Base-by-base conservation (phyloP, 164 flowering plant genomes). In the Tetrastigma voinierianum region DNA sequence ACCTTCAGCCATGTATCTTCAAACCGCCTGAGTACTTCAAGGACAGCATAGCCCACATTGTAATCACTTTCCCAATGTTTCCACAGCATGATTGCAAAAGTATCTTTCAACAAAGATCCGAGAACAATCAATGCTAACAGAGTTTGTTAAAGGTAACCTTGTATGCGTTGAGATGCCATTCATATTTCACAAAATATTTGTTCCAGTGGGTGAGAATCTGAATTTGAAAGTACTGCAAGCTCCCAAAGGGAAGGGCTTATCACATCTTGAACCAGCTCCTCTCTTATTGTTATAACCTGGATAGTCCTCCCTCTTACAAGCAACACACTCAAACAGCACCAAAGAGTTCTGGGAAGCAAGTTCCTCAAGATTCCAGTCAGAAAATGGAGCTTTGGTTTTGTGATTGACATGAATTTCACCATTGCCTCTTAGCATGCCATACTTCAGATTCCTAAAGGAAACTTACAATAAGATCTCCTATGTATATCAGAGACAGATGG, bases 331-430 rank as follows among this genome's bases (percentile, higher is more conserved):
- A 40, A 66, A 61, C 62, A 79, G 62, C 11, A 2, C 9, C 63
- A 87, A 62, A 16, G 67, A 65, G 59, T 68, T 67, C 3, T 16
- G 6, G 1, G 23, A 46, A 55, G 84, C 90, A 24, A 84, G 81
- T 43, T 80, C 80, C 66, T 74, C 78, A 24, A 86, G 46, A 57
- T 80, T 73, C 93, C 93, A 88, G 13, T 24, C 1, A 55, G 55
- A 46, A 65, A 64, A 86, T 49, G 88, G 90, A 1, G 43, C 14
- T 4, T 70, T 61, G 2, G 78, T 84, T 72, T 88, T 88, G 75
- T 88, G 89, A n/a, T 51, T 78, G 4, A 88, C 81, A 61, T 88
- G 93, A 58, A 85, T 24, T 70, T 77, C 89, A 17, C 93, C 93
- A 59, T 70, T 23, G 1, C 61, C 64, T 46, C 77, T 66, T 32